Evolutionary conservation across 208 protist species (phyloP).

Genomic region (Crithidia acanthocephali): DNA sequence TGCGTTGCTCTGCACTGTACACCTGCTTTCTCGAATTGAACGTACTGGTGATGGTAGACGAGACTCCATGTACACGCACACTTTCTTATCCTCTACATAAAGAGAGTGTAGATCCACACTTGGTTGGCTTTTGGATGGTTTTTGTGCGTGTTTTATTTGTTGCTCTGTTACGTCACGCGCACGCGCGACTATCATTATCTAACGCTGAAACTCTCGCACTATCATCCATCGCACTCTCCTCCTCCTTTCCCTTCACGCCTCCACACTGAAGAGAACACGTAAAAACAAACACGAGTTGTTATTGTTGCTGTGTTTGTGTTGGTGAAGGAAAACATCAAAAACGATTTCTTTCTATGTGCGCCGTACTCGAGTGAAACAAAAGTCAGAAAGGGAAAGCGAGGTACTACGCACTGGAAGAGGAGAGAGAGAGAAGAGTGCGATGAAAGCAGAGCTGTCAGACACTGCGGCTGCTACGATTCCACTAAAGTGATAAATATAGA

Average conservation of each 20-base stretch:
- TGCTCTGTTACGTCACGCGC: conserved; percentile 8
- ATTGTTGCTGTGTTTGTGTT: background rate
- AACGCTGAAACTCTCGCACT: conserved; percentile 9
- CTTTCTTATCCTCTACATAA: too few relatives aligned
- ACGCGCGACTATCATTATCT: conserved; percentile 2
- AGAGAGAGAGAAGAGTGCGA: background rate
- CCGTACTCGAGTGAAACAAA: background rate
- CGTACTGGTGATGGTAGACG: too few relatives aligned
- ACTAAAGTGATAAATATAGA: conserved; percentile 16
- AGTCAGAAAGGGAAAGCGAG: background rate
- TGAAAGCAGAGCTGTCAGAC: background rate
- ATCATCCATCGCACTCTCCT: background rate
- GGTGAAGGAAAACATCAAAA: too few relatives aligned
- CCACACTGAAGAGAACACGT: too few relatives aligned
- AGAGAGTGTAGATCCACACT: too few relatives aligned
- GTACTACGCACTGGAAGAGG: too few relatives aligned
- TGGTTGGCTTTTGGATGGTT: background rate
- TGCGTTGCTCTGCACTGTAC: too few relatives aligned
- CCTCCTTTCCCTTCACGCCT: too few relatives aligned
- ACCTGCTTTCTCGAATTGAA: too few relatives aligned
- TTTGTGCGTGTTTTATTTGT: conserved; percentile 4
- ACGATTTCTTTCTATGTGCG: too few relatives aligned
- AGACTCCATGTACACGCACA: too few relatives aligned
- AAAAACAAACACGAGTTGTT: too few relatives aligned
- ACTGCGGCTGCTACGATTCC: conserved; percentile 17